phyloP scores from a whole-genome alignment of 148 eudicot species.

The Rheum nobile region DNA sequence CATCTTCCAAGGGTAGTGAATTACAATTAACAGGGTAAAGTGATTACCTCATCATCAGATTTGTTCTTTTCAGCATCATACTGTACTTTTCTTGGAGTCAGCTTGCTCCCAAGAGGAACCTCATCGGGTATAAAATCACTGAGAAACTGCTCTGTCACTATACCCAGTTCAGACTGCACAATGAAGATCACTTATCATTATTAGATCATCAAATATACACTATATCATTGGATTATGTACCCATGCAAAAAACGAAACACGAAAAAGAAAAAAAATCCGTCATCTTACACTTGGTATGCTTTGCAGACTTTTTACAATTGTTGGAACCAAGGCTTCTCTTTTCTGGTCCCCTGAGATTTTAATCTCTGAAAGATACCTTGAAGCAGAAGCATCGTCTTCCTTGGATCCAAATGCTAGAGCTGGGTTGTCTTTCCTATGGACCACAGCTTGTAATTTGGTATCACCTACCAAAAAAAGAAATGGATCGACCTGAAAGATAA shows the following conservation, averaged over 20 bases:
- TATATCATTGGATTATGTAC: neutral
- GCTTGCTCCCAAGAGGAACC: slow-evolving; percentile 50
- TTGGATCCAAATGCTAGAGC: slow-evolving; percentile 54
- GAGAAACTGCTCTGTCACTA: slow-evolving; percentile 57
- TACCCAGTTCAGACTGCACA: slow-evolving; percentile 47
- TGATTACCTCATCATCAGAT: slow-evolving; percentile 51
- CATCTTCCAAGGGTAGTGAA: neutral
- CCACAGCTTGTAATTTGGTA: slow-evolving; percentile 61
- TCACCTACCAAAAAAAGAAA: slow-evolving; percentile 71
- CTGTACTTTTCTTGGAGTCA: slow-evolving; percentile 18
- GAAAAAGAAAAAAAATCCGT: neutral
- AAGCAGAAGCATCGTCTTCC: slow-evolving; percentile 70
- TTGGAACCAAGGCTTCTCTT: slow-evolving; percentile 51
- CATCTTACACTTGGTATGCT: slow-evolving; percentile 41
- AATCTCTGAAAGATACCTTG: slow-evolving; percentile 46
- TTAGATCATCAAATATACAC: neutral
- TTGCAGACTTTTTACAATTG: slow-evolving; percentile 54
- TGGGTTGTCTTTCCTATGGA: slow-evolving; percentile 20
- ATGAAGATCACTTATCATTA: slow-evolving; percentile 14
- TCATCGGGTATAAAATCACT: slow-evolving; percentile 76
- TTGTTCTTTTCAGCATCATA: slow-evolving; percentile 21
- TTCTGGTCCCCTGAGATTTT: slow-evolving; percentile 51
- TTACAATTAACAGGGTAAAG: neutral
- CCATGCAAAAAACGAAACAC: neutral
- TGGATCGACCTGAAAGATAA: slow-evolving; percentile 60